A percentile compares a stretch with the other conserved stretches of the same genome.
Evolutionary conservation across 129 eudicot genomes (phyloP).

Genomic region (Sambucus nigra): DNA sequence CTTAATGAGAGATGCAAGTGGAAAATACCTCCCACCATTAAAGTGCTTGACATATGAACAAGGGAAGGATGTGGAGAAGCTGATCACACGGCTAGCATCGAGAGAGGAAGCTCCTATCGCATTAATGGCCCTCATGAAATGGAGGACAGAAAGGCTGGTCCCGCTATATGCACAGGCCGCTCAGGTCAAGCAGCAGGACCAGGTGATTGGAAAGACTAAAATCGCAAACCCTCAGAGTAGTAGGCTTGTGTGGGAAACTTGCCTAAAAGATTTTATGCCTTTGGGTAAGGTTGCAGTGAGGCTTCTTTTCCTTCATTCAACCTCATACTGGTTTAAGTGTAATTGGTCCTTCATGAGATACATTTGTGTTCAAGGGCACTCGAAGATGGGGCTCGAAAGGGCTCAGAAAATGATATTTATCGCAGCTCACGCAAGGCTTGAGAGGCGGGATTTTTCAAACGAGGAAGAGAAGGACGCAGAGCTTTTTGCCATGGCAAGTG

Average conservation of each 20-base stretch:
- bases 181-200: conserved; percentile 78
- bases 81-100: conserved; percentile 58
- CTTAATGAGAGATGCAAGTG: conserved; percentile 53
- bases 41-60: conserved; percentile 63
- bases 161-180: conserved; percentile 88
- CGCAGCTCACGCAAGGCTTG: conserved; percentile 65
- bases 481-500: conserved; percentile 25
- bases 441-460: conserved; percentile 40
- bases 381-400: conserved; percentile 49
- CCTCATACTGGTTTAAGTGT: conserved; percentile 54
- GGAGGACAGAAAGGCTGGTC: conserved; percentile 84
- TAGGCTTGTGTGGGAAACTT: conserved; percentile 91
- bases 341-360: conserved; percentile 49
- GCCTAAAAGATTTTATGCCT: conserved; percentile 54
- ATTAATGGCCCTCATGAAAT: conserved; percentile 76
- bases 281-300: conserved; percentile 70
- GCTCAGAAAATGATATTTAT: conserved; percentile 68
- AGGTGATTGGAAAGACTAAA: conserved; percentile 65
- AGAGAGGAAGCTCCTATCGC: conserved; percentile 72
- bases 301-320: conserved; percentile 84
- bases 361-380: conserved; percentile 33
- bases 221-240: conserved; percentile 89
- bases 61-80: conserved; percentile 67
- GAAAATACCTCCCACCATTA: conserved; percentile 89
- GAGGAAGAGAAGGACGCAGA: conserved; percentile 61